Evolutionary conservation across 148 eudicot genomes (phyloP), one percentile per base, ranked within the genome.

Genomic region (Chenopodium quinoa): DNA sequence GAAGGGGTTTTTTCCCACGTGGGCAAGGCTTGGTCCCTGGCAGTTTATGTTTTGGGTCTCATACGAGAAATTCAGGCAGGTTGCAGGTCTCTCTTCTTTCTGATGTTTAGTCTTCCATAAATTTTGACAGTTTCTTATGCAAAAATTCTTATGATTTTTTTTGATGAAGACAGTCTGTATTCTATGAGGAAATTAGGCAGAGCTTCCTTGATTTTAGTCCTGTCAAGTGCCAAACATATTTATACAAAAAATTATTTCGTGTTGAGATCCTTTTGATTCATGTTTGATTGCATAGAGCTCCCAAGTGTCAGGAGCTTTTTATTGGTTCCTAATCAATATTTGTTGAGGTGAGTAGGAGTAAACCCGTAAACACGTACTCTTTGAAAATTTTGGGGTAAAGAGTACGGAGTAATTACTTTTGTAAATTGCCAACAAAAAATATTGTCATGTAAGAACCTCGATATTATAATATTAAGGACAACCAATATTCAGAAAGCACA

Each of bases 1-100:
- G 94, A 94, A 90, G 83, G 98, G 97, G 44, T 94, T 94, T 77
- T 86, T 94, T 76, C 98, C 98, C 46, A 94, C 98, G 7, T 94
- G 98, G 98, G 92, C 98, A 44, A 91, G 97, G 88, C 97, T 94
- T 79, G 98, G 98, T 31, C 98, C 98, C 67, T 94, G 98, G 98
- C 98, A 94, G 79, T 94, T 93, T 86, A 91, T 90, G 25, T 94
- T 94, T 76, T 94, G 98, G 98, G 98, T 94, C 14, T 93, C 98
- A 0, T 94, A 94, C 82, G 98, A 94, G 76, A 94, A 89, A 78
- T 82, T 93, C 29, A 79, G 97, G 75, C 86, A 85, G 47, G 67
- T 92, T 83, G 89, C 97, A 3, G 98, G 98, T 17, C 86, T 92
- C 54, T 83, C 92, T 79, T 91, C 98, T 74, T 94, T 94, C 84